These are phyloP conservation scores for Lipomyces spencermartinsiae DNA, from an alignment of 805 yeast species.

Conservation along the genomic window DNA sequence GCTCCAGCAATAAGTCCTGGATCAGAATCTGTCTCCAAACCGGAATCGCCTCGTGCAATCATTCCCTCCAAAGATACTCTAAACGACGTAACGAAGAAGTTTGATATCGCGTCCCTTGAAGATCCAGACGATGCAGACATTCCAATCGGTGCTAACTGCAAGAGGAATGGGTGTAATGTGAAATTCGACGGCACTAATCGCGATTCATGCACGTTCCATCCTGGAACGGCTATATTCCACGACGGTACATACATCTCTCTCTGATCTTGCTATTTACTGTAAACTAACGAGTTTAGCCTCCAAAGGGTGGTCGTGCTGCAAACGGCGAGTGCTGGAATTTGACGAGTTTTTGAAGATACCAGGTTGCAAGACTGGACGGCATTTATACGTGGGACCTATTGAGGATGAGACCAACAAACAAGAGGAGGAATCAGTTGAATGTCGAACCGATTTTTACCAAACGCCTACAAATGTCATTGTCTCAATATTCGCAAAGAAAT, in stretches of 20 bases:
- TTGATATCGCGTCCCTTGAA: constrained; percentile 21
- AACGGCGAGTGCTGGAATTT: constrained; percentile 40
- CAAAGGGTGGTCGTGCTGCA: constrained; percentile 43
- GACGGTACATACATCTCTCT: constrained; percentile 29
- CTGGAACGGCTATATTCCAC: constrained; percentile 40
- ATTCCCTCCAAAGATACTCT: constrained; percentile 26
- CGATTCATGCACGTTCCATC: constrained; percentile 39
- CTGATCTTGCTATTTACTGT: not conserved
- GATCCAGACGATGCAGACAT: constrained; percentile 41
- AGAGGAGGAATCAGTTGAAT: constrained; percentile 32
- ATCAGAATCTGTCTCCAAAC: not conserved
- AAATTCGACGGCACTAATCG: constrained; percentile 35
- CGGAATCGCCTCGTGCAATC: constrained; percentile 16
- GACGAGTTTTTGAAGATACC: constrained; percentile 40
- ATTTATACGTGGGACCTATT: constrained; percentile 35
- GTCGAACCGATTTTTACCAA: constrained; percentile 41
- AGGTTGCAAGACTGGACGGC: constrained; percentile 38
- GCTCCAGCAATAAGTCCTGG: constrained; percentile 10
- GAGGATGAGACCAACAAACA: constrained; percentile 18
- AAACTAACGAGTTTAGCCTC: constrained; percentile 28
- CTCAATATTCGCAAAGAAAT: constrained; percentile 40
- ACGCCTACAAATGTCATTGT: constrained; percentile 42
- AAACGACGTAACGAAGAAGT: constrained; percentile 21
- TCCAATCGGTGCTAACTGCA: constrained; percentile 38
- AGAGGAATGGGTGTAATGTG: constrained; percentile 38